Base-by-base conservation (phyloP, 2,329 filamentous ascomycete genomes). In the Trichoderma pleuroti region DNA sequence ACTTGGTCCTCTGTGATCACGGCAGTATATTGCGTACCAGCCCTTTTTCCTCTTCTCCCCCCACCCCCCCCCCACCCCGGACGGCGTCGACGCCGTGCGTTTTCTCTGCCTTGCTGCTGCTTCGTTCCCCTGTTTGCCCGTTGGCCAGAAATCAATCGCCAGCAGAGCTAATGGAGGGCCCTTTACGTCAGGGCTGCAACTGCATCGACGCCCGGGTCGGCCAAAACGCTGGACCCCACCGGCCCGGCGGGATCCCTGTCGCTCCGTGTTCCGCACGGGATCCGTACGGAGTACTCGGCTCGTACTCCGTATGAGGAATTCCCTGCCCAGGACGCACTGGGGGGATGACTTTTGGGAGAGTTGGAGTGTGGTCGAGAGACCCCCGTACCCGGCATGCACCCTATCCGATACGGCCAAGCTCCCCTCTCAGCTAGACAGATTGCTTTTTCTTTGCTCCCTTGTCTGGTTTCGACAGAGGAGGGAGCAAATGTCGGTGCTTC, bases 151-250 rank as follows among this genome's bases (percentile, higher is more conserved):
- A 52, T 28, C 18, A 42, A 42, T 14, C 46, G 46, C 46, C 46
- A 52, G 46, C n/a, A 3, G 5, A 52, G 46, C 46, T 52, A 61
- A 36, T 34, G 63, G 56, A 34, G 57, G 49, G 56, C 56, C 64
- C 64, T 49, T 66, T 72, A 72, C 70, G 70, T 72, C 70, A 72
- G 66, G 67, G 49, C 66, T 70, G 67, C 70, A 70, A 32, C 66
- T 72, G 70, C 67, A 14, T 70, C 56, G 61, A 72, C 70, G 21
- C 70, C 70, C 70, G 70, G 67, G 65, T 70, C 70, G 60, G 66
- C 67, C 42, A 61, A 39, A 69, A 54, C 30, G 60, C 70, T 52
- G n/a, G 28, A 42, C 70, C 70, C 70, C 66, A 64, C 60, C 66
- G 66, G 67, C 28, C 70, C 70, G 70, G 70, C 56, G 42, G 54